Conservation (phyloP, 108 stramenopile species). For the Fragilaria radians region DNA sequence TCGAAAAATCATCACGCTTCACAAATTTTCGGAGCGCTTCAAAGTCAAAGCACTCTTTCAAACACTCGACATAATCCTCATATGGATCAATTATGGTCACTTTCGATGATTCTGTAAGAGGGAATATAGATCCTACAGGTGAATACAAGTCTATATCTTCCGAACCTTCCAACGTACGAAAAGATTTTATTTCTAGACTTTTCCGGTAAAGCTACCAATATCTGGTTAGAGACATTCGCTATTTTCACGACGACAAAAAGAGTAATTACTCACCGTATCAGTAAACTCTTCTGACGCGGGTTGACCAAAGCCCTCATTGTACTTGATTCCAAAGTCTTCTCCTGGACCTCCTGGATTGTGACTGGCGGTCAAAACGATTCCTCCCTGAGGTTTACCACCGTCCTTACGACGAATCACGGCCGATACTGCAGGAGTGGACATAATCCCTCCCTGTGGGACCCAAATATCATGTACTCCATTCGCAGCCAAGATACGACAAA, state of each 20-base stretch:
- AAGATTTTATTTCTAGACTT: constrained; percentile 49
- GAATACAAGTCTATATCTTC: constrained; percentile 57
- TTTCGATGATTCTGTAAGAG: constrained; percentile 47
- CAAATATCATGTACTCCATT: constrained; percentile 95
- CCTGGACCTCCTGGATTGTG: constrained; percentile 99
- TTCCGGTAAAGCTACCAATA: constrained; percentile 53
- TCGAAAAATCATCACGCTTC: constrained; percentile 88
- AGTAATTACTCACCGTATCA: constrained; percentile 86
- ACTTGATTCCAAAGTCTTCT: constrained; percentile 99
- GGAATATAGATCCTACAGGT: constrained; percentile 49
- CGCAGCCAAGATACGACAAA: constrained; percentile 94
- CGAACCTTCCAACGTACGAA: constrained; percentile 57
- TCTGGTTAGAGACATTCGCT: too few species aligned
- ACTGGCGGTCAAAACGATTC: constrained; percentile 98
- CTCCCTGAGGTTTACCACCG: constrained; percentile 94
- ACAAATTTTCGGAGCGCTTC: constrained; percentile 88
- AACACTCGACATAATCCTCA: constrained; percentile 79
- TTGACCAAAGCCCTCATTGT: constrained; percentile 98
- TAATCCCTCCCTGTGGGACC: constrained; percentile 95
- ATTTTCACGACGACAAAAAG: too few species aligned
- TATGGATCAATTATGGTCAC: constrained; percentile 82
- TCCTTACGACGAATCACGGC: constrained; percentile 95
- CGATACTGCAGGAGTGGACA: constrained; percentile 97
- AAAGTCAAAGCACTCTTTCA: constrained; percentile 97
- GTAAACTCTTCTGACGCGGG: constrained; percentile 96